phyloP scores from a whole-genome alignment of 2,329 filamentous ascomycete genomes.

The Aspergillus pseudoviridinutans region DNA sequence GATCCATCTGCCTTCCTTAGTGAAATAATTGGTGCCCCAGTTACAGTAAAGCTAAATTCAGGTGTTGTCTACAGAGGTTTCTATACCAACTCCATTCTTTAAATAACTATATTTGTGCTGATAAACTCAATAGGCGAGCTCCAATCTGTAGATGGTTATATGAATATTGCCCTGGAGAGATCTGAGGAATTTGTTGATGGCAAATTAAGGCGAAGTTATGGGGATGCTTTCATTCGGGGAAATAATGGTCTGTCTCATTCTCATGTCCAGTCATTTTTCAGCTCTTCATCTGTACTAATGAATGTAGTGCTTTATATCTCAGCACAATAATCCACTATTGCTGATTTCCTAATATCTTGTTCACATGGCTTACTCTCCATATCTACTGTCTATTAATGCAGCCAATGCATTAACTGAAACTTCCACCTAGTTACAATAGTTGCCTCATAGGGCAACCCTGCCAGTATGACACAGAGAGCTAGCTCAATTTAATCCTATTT shows the following conservation, averaged over 20 bases:
- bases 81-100: neutral
- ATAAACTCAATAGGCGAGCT: conserved; percentile 66
- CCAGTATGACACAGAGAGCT: too few species aligned
- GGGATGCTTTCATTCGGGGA: conserved; percentile 90
- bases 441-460: too few species aligned
- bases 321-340: conserved; percentile 11
- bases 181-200: conserved; percentile 89
- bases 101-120: neutral
- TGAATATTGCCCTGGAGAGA: conserved; percentile 98
- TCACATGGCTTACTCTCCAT: too few species aligned
- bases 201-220: conserved; percentile 74
- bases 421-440: too few species aligned
- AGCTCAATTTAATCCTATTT: too few species aligned
- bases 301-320: conserved; percentile 38
- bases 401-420: too few species aligned
- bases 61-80: conserved; percentile 94
- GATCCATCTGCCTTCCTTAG: conserved; percentile 91
- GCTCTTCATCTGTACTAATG: neutral
- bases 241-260: conserved; percentile 70
- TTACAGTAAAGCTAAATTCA: conserved; percentile 98
- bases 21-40: conserved; percentile 89
- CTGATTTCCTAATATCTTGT: too few species aligned
- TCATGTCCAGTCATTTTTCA: neutral
- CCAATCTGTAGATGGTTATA: conserved; percentile 96
- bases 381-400: too few species aligned